Evolutionary conservation across 495 filamentous ascomycete genomes (phyloP), one percentile per base, ranked within the genome.

Genomic region (Lasiosphaeria hispida): DNA sequence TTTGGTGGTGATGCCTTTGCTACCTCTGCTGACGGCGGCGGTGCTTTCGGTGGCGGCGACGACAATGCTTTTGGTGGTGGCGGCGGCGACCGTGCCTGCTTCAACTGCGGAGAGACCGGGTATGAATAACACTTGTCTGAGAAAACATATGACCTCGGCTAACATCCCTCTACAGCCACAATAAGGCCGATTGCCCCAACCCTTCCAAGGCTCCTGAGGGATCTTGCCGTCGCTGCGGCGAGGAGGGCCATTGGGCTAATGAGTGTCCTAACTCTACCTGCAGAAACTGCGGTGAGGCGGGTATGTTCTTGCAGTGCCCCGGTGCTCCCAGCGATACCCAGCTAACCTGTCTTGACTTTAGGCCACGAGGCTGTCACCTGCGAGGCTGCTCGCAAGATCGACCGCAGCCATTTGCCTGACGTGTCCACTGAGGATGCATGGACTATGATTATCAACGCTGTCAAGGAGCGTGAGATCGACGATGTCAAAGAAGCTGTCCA

Each of bases 181-280:
- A 61, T 56, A 83, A 80, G 68, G 54, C 63, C 1, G 81, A 83
- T 3, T 83, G 81, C 60, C 60, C 75, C 15, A 73, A 76, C 18
- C 71, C 72, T 40, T 67, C 62, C n/a, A 69, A 70, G 4, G 2
- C 42, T 13, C 13, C 44, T 63, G 13, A 60, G 40, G 51, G 54
- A 83, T 83, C 90, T 84, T 97, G 93, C 76, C 81, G 80, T 45
- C 56, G 78, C 55, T 97, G 92, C 66, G 71, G 78, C n/a, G 65
- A 89, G 66, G 78, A 89, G 59, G 90, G 90, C 3, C 91, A 95
- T 58, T 80, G 65, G 57, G 67, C 58, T 50, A 70, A 78, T 30
- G 85, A 91, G 38, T 97, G 92, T 60, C 89, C 92, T 0, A 83
- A 48, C 15, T 55, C 63, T 19, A 63, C 82, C 7, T 97, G 93